phyloP scores from a whole-genome alignment of 441 rosid genomes.

The Cnidoscolus chayamansa region DNA sequence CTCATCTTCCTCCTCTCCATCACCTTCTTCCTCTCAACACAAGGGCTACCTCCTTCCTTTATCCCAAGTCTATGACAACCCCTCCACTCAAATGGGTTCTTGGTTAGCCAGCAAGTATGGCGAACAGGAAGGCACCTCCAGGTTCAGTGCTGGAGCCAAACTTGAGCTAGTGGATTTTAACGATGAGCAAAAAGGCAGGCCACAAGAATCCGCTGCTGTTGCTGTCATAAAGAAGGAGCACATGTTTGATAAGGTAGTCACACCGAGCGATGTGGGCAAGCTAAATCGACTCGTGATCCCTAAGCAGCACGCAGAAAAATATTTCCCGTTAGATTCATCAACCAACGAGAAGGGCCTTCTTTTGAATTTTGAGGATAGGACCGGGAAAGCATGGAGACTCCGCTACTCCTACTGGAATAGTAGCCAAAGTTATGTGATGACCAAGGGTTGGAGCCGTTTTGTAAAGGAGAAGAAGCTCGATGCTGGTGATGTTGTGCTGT shows the following conservation, averaged over 20 bases:
- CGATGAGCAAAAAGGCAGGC: conserved; percentile 8
- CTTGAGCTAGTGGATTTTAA: conserved; percentile 28
- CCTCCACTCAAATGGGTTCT: conserved; percentile 25
- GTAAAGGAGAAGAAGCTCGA: conserved; percentile 97
- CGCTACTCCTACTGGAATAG: conserved; percentile 96
- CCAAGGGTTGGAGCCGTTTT: conserved; percentile 98
- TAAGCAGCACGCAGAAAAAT: conserved; percentile 92
- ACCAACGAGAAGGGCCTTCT: conserved; percentile 74
- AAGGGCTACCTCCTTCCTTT: conserved; percentile 16
- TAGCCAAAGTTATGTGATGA: too few species aligned
- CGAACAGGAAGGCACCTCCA: conserved; percentile 20
- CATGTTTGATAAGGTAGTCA: conserved; percentile 28
- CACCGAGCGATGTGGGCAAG: conserved; percentile 73
- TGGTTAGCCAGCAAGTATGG: conserved; percentile 33
- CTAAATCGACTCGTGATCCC: conserved; percentile 95
- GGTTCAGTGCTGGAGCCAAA: conserved; percentile 18
- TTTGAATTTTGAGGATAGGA: conserved; percentile 79
- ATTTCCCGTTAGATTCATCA: conserved; percentile 78
- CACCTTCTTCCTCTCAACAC: conserved; percentile 33
- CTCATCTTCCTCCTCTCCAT: conserved; percentile 35
- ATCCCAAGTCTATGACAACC: conserved; percentile 22
- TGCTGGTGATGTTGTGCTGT: conserved; percentile 85
- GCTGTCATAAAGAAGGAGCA: conserved; percentile 16
- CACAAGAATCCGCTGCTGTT: not conserved
- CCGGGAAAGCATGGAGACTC: conserved; percentile 85